Evolutionary conservation across 805 yeast genomes (phyloP).

Genomic region (Pichia cabralensis): DNA sequence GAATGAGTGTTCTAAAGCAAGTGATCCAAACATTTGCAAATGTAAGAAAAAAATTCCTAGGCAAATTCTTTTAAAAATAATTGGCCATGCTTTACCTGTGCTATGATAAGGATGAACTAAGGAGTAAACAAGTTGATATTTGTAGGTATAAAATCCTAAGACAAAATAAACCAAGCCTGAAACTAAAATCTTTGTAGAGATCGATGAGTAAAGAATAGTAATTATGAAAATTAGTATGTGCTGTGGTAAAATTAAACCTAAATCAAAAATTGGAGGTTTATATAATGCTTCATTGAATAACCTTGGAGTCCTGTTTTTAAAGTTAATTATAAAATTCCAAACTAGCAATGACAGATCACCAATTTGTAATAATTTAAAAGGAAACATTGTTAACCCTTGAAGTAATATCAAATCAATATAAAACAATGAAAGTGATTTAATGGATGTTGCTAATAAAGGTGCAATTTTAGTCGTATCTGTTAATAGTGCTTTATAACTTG

Average conservation of each 20-base stretch:
- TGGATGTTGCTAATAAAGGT: constrained; percentile 41
- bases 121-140: constrained; percentile 51
- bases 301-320: constrained; percentile 37
- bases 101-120: constrained; percentile 58
- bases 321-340: constrained; percentile 29
- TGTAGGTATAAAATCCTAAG: constrained; percentile 49
- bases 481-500: constrained; percentile 47
- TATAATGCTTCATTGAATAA: constrained; percentile 41
- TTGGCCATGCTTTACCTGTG: constrained; percentile 60
- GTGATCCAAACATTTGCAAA: constrained; percentile 53
- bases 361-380: constrained; percentile 43
- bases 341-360: constrained; percentile 42
- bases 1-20: constrained; percentile 50
- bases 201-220: constrained; percentile 49
- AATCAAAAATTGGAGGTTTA: constrained; percentile 50
- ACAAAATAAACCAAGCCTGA: constrained; percentile 48
- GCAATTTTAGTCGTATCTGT: constrained; percentile 53
- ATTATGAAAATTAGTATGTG: constrained; percentile 50
- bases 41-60: constrained; percentile 48
- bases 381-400: constrained; percentile 62
- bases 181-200: constrained; percentile 49
- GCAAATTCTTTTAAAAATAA: constrained; percentile 45
- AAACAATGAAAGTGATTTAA: constrained; percentile 41
- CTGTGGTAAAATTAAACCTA: constrained; percentile 53
- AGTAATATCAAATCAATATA: constrained; percentile 54